These are phyloP conservation scores for Arthromyces matolae DNA, from an alignment of 768 basidiomycete genomes.

Conservation along the genomic window DNA sequence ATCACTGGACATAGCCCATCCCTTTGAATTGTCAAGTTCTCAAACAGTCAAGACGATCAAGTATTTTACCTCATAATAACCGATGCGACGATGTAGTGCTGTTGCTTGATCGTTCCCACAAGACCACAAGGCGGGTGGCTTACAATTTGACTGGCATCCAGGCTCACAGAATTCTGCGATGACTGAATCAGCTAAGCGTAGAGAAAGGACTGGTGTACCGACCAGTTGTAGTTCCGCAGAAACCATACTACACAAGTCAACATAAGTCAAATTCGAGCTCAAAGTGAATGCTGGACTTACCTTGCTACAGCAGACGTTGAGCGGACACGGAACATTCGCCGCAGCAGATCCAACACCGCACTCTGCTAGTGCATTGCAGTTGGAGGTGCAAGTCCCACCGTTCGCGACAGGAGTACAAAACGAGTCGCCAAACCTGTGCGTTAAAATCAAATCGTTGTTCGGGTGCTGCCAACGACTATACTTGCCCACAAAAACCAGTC, in stretches of 20 bases:
- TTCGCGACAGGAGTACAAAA: background rate
- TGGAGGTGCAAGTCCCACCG: background rate
- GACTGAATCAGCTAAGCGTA: background rate
- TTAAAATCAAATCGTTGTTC: background rate
- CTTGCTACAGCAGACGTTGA: background rate
- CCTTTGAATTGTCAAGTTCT: background rate
- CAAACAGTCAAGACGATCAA: background rate
- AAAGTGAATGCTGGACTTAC: background rate
- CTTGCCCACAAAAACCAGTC: background rate
- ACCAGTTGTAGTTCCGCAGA: constrained; percentile 1
- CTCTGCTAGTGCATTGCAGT: constrained; percentile 1
- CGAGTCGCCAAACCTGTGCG: background rate
- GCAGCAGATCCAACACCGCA: background rate
- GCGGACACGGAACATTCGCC: background rate
- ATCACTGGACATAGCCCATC: background rate
- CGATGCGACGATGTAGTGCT: background rate
- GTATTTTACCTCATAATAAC: background rate
- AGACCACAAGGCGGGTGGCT: background rate
- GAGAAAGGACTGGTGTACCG: background rate
- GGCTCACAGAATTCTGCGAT: background rate
- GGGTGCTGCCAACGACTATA: background rate
- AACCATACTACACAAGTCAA: background rate
- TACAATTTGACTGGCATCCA: background rate
- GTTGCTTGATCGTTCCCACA: background rate
- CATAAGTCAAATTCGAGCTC: background rate